Evolutionary conservation across 257 asterid species (phyloP).

Genomic region (Echium plantagineum): DNA sequence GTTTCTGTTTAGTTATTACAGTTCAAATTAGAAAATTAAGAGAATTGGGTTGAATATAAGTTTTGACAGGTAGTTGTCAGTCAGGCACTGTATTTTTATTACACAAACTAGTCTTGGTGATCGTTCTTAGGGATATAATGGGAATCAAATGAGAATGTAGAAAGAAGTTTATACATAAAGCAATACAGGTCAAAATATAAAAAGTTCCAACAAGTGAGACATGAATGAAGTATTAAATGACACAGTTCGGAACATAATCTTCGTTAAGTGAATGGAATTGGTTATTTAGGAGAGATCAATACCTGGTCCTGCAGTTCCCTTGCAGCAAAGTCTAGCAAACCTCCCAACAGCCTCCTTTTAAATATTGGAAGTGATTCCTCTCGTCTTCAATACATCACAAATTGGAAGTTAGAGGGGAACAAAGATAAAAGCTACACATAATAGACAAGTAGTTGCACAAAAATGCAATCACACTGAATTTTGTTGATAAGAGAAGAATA

Average conservation of each 20-base stretch:
- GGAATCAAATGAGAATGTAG: background rate
- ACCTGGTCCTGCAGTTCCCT: slow-evolving; percentile 96
- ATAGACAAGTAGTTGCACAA: background rate
- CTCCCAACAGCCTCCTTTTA: slow-evolving; percentile 88
- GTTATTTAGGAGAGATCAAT: slow-evolving; percentile 15
- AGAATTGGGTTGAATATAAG: background rate
- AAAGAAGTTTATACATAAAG: background rate
- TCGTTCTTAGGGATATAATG: background rate
- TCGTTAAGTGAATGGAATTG: slow-evolving; percentile 13
- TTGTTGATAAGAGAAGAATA: background rate
- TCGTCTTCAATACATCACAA: slow-evolving; percentile 42
- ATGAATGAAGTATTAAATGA: background rate
- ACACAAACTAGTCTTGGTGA: background rate
- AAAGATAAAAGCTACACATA: background rate
- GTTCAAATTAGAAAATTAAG: background rate
- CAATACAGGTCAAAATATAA: background rate
- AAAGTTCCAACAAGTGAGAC: too few relatives aligned
- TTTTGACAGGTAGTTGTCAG: too few relatives aligned
- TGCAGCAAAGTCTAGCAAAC: slow-evolving; percentile 90
- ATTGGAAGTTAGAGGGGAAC: slow-evolving; percentile 3
- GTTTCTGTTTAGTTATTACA: background rate
- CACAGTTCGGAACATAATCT: slow-evolving; percentile 2
- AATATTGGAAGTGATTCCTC: slow-evolving; percentile 89
- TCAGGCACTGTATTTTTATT: background rate
- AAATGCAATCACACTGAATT: background rate